A percentile compares a stretch with the other conserved stretches of the same genome.
These are phyloP conservation scores for Leccinum disarticulatum DNA, from an alignment of 768 basidiomycete species.

Conservation along the genomic window DNA sequence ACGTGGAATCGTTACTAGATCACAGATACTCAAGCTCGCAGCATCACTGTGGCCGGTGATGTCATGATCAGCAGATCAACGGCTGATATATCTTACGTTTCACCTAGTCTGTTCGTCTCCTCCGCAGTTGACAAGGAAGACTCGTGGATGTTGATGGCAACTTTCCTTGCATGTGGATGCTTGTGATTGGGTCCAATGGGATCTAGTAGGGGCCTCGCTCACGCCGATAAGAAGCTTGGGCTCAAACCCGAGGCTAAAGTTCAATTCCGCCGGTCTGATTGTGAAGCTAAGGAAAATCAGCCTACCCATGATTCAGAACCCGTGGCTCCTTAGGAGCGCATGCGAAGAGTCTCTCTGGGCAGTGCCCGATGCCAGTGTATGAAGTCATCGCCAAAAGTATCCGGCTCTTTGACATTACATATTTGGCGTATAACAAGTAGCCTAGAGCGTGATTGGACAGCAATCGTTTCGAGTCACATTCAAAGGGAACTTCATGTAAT, in stretches of 20 bases:
- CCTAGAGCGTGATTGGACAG: neutral
- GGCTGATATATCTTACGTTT: neutral
- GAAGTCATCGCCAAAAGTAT: neutral
- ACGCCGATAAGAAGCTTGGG: neutral
- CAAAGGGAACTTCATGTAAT: neutral
- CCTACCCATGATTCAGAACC: neutral
- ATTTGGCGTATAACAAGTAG: neutral
- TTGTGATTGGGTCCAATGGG: neutral
- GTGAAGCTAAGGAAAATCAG: slow-evolving; percentile 6
- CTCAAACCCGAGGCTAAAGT: slow-evolving; percentile 46
- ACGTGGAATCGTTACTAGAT: no score
- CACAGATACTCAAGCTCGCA: neutral
- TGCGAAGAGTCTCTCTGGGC: neutral
- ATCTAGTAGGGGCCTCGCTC: neutral
- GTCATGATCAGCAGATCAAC: neutral
- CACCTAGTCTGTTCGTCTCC: no score
- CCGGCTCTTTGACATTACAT: neutral
- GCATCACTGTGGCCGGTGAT: neutral
- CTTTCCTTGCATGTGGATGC: neutral
- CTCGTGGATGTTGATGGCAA: neutral
- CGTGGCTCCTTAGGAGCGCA: neutral
- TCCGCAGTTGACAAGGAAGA: no score
- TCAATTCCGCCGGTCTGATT: slow-evolving; percentile 73
- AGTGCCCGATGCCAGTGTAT: neutral
- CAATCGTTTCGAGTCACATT: neutral